phyloP scores from a whole-genome alignment of 2,329 filamentous ascomycete genomes.

The Sarocladium kiliense region DNA sequence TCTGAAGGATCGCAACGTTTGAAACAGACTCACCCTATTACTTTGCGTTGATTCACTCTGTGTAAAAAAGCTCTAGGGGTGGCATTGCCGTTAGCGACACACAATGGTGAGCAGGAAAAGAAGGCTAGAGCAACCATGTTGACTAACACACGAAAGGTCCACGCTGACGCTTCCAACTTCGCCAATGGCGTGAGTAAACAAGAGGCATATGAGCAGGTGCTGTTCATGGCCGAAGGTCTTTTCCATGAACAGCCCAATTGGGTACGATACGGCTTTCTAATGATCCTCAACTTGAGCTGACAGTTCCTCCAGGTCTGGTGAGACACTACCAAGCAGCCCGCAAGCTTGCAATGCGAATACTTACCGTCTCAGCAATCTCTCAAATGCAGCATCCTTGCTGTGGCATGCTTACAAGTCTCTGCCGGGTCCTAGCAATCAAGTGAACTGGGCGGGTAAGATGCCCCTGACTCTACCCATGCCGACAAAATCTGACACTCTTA shows the following conservation, averaged over 20 bases:
- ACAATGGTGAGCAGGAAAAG: too few relatives aligned
- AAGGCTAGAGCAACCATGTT: too few relatives aligned
- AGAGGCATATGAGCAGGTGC: conserved; percentile 68
- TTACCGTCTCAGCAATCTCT: conserved; percentile 55
- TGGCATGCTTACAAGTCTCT: conserved; percentile 78
- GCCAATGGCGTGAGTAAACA: conserved; percentile 59
- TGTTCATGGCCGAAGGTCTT: conserved; percentile 64
- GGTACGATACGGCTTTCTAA: conserved; percentile 44
- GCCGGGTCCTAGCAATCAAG: conserved; percentile 55
- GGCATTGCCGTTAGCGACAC: too few relatives aligned
- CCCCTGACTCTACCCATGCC: neutral
- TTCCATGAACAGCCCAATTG: conserved; percentile 73
- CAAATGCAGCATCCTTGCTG: conserved; percentile 69
- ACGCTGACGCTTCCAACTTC: conserved; percentile 77
- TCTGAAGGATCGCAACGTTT: neutral
- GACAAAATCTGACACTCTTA: conserved; percentile 20
- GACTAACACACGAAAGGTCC: conserved; percentile 46
- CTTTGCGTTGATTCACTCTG: too few relatives aligned
- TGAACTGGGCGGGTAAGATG: conserved; percentile 69
- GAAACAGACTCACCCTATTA: too few relatives aligned
- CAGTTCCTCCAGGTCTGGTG: conserved; percentile 16
- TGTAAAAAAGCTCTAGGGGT: too few relatives aligned
- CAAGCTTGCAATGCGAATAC: neutral
- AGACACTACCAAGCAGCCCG: conserved; percentile 6
- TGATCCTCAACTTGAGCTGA: neutral